phyloP scores from a whole-genome alignment of 768 basidiomycete genomes.

The Suillus plorans region DNA sequence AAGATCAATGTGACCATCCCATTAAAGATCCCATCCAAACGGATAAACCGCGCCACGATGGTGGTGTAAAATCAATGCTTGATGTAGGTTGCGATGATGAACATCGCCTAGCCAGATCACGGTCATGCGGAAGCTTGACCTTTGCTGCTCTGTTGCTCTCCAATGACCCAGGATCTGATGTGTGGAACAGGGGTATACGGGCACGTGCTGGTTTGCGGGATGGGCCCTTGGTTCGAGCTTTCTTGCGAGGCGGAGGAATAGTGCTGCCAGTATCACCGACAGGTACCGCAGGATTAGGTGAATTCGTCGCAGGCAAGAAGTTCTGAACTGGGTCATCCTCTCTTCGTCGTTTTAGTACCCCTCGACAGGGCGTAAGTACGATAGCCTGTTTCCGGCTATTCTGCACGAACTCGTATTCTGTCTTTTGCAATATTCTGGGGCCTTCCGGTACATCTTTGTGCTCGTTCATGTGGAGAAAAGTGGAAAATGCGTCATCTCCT shows the following conservation, averaged over 20 bases:
- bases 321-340: constrained; percentile 16
- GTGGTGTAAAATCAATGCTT: constrained; percentile 27
- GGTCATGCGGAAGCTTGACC: background rate
- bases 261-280: background rate
- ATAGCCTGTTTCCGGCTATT: constrained; percentile 30
- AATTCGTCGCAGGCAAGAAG: constrained; percentile 5
- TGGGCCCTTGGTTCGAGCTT: constrained; percentile 15
- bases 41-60: constrained; percentile 32
- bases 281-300: constrained; percentile 5
- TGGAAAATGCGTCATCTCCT: constrained; percentile 10
- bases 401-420: constrained; percentile 25
- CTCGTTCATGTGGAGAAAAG: constrained; percentile 7
- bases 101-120: background rate
- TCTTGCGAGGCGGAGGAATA: constrained; percentile 18
- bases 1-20: constrained; percentile 27
- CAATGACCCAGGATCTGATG: background rate
- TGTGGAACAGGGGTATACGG: background rate
- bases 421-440: constrained; percentile 19
- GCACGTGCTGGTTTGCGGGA: constrained; percentile 9
- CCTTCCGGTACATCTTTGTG: constrained; percentile 13
- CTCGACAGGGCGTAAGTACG: constrained; percentile 21
- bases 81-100: background rate
- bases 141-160: background rate
- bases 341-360: constrained; percentile 29
- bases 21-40: constrained; percentile 31